Evolutionary conservation across 2,329 filamentous ascomycete species (phyloP), one percentile per base, ranked within the genome.

Genomic region (Kalmusia sp.): DNA sequence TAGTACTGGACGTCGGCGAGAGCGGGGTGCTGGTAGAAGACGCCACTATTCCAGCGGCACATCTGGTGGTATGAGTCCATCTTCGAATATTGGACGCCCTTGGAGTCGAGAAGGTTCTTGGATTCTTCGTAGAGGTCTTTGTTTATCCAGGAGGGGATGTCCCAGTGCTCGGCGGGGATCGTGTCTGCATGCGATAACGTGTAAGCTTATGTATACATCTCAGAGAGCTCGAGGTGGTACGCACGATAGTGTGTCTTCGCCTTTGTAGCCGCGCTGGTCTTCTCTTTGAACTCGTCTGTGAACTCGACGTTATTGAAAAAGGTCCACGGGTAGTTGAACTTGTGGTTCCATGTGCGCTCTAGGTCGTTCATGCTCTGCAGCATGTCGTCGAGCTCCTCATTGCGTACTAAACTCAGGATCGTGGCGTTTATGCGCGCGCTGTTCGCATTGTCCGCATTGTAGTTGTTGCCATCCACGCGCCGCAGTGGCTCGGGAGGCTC

Each of bases 241-340:
- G 35, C 83, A 93, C 90, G 91, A 72, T 95, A 97, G 74, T 83
- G 84, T 68, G 90, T 91, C 74, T 96, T 87, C 40, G 93, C 95
- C 63, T 96, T 96, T 15, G 93, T 98, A 45, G 85, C 87, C 24
- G 87, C 91, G 58, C 84, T 81, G 0, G 93, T 98, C 75, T 84
- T 86, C 67, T 80, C 80, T 79, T 96, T 98, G 80, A 99, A 99
- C 67, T 98, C 93, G 14, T 95, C 90, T 2, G 89, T 88, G 70
- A 99, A 99, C 14, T 91, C 91, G 47, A 91, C 88, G 70, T 99
- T 93, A 77, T 99, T 99, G 83, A 99, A 96, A 75, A 99, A 99
- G 7, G 92, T 97, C 92, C 95, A 99, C 0, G 95, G 95, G 72
- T 99, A 99, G 80, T 99, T 99, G 85, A 98, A 99, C 72, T 99